Evolutionary conservation across 2,329 filamentous ascomycete genomes (phyloP).

Genomic region (Phoma herbarum): DNA sequence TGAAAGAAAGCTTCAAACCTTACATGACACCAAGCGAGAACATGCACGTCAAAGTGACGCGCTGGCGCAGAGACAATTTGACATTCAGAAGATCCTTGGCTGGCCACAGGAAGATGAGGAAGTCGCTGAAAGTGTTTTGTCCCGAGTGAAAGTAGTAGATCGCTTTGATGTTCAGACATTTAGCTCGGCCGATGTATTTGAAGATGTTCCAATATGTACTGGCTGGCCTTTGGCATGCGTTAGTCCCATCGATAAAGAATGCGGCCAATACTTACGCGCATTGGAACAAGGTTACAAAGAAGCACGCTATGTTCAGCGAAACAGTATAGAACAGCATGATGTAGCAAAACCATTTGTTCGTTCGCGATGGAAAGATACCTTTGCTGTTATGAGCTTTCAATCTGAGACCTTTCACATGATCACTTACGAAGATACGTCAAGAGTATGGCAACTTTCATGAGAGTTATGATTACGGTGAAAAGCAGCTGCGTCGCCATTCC

Average conservation of each 20-base stretch:
- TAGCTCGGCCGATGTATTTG: conserved; percentile 30
- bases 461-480: conserved; percentile 34
- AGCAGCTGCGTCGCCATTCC: conserved; percentile 36
- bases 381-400: neutral
- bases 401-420: neutral
- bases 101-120: conserved; percentile 46
- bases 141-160: conserved; percentile 37
- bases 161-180: conserved; percentile 36
- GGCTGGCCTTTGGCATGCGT: conserved; percentile 22
- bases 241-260: neutral
- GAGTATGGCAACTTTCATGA: conserved; percentile 42
- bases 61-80: conserved; percentile 38
- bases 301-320: conserved; percentile 28
- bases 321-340: conserved; percentile 36
- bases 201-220: conserved; percentile 41
- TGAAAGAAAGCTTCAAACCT: neutral
- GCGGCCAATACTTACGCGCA: conserved; percentile 34
- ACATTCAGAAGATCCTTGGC: conserved; percentile 39
- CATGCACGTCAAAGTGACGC: conserved; percentile 41
- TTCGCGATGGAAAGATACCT: conserved; percentile 40
- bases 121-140: conserved; percentile 43
- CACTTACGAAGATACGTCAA: conserved; percentile 32
- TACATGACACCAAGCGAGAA: conserved; percentile 45
- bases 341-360: conserved; percentile 43
- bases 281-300: conserved; percentile 42